Evolutionary conservation across 176 grass and related monocot genomes (phyloP).

Genomic region (Lolium perenne): DNA sequence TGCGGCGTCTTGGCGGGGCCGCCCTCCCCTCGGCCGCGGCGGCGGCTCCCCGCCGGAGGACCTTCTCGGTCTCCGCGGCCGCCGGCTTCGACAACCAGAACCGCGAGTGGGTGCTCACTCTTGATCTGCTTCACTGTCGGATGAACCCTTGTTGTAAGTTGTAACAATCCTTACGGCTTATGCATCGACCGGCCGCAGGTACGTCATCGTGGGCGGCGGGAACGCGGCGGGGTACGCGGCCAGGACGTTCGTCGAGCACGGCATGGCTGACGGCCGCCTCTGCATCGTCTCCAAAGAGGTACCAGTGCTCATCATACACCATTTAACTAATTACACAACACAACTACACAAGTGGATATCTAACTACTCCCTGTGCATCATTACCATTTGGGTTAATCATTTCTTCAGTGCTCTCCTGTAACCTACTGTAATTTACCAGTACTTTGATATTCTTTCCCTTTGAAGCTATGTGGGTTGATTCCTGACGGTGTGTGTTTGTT

Average conservation of each 20-base stretch:
- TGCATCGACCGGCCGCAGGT: conserved; percentile 48
- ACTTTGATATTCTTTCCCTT: neutral
- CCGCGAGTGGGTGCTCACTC: conserved; percentile 57
- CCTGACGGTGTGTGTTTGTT: conserved; percentile 22
- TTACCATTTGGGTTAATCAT: neutral
- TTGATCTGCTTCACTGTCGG: neutral
- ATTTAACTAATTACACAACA: neutral
- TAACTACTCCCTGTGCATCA: neutral
- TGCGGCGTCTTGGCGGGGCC: conserved; percentile 32
- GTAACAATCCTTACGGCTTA: neutral
- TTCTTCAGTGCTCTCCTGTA: neutral
- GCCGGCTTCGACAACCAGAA: conserved; percentile 66
- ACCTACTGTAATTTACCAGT: neutral
- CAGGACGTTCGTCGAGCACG: conserved; percentile 83
- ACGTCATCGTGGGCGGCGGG: conserved; percentile 92
- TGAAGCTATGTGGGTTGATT: conserved; percentile 11
- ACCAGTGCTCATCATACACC: neutral
- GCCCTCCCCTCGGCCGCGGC: neutral
- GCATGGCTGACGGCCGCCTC: conserved; percentile 82
- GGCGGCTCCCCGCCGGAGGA: neutral
- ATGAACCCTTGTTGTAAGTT: neutral
- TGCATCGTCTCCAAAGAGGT: conserved; percentile 99
- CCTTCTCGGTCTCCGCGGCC: conserved; percentile 46
- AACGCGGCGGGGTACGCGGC: conserved; percentile 90
- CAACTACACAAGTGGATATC: neutral